Base-by-base conservation (phyloP, 2,329 filamentous ascomycete species). In the Cytospora piceicola region DNA sequence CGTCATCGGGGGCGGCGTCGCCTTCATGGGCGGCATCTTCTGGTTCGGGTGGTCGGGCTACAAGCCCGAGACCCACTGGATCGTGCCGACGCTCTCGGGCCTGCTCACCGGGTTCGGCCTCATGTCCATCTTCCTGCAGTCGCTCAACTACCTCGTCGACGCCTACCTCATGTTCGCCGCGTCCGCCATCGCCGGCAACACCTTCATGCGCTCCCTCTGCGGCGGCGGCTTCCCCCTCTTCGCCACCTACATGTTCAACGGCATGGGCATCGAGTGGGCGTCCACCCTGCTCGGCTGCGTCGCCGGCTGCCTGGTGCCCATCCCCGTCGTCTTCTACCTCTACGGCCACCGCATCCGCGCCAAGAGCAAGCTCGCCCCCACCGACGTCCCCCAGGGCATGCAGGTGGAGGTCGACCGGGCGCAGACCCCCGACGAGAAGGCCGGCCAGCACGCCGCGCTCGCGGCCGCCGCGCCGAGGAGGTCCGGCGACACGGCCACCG, bases 181-280 rank as follows among this genome's bases (percentile, higher is more conserved):
- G 14, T 94, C 90, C 0, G 92, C 91, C 27, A 87, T 96, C 64
- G 92, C 92, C 6, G 92, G 89, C 27, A 95, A 94, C 77, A 91
- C 91, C 0, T 90, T 96, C 73, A 78, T 96, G 46, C 88, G 93
- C 70, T 94, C 90, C 0, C 80, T 93, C 11, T 90, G 89, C 68
- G 92, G 91, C 69, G 91, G 91, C 2, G 88, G 84, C 1, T 95
- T 96, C 80, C 92, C 92, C 0, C 83, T 95, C 1, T 95, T 95
- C 75, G 87, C 90, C 0, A 83, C 81, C 2, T 88, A 92, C 72
- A 92, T 90, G 85, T 90, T 89, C 69, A 76, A 84, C 14, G 84
- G 83, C 55, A 78, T 90, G 75, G 85, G 85, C 52, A 87, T 90
- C 61, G 75, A 89, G 70, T 90, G 83, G 80, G 85, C 87, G 0